phyloP scores from a whole-genome alignment of 202 grass and related monocot genomes.

The Alloteropsis angusta region DNA sequence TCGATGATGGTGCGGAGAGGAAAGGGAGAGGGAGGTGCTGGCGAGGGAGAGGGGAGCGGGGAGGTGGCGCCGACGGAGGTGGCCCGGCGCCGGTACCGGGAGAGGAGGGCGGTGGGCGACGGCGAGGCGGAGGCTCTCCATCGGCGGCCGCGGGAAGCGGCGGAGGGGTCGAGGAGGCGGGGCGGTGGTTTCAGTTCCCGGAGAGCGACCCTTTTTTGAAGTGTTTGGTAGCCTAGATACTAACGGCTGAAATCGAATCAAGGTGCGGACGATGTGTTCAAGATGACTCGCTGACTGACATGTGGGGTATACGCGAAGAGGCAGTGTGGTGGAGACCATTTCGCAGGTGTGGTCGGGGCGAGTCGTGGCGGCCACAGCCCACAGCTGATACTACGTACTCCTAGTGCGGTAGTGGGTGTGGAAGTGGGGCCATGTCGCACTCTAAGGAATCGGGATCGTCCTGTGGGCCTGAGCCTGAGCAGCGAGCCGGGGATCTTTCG shows the following conservation, averaged over 20 bases:
- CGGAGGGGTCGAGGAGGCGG: constrained; percentile 7
- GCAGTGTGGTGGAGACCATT: background rate
- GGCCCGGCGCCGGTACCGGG: background rate
- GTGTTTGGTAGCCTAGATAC: constrained; percentile 12
- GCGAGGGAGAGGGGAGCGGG: background rate
- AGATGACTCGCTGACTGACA: background rate
- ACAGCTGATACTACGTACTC: background rate
- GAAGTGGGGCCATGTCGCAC: background rate
- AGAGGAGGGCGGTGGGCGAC: constrained; percentile 32
- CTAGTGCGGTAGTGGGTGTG: no score
- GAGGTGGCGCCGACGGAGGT: constrained; percentile 5
- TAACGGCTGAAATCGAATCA: background rate
- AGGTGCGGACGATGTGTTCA: background rate
- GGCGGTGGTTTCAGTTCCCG: background rate
- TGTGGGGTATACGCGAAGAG: background rate
- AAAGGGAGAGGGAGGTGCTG: background rate
- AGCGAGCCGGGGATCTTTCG: background rate
- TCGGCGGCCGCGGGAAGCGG: constrained; percentile 6
- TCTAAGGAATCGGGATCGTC: background rate
- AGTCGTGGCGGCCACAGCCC: background rate
- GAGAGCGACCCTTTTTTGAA: constrained; percentile 26
- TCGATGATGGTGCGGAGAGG: background rate
- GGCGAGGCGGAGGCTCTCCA: constrained; percentile 48
- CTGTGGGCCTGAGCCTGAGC: background rate
- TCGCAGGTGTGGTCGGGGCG: background rate